Base-by-base conservation (phyloP, 176 grass and related monocot species). In the Panicum miliaceum region DNA sequence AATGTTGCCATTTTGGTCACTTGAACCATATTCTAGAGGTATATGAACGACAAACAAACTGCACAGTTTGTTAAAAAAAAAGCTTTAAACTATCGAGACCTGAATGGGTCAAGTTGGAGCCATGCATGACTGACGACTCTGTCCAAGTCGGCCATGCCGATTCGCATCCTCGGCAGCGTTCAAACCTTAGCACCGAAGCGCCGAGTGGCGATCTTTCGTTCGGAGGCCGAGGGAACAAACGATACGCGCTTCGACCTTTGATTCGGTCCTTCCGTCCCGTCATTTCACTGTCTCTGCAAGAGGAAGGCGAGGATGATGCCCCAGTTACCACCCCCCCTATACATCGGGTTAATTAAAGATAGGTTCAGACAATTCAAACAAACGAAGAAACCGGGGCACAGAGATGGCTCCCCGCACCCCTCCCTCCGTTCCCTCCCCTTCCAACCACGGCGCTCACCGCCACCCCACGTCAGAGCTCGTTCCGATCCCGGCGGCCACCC, bases 181-280 rank as follows among this genome's bases (percentile, higher is more conserved):
- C 48, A 67, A 75, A 71, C 74, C 84, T 90, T 87, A 87, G 35
- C 73, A 27, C 37, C 29, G 79, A 86, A 90, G 84, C 73, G 84
- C 88, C 84, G 32, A 87, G 79, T 83, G 88, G 59, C 74, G 38
- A 8, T 7, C 5, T 86, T 74, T 50, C 23, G 84, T 67, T 82
- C 66, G 26, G 22, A 15, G 79, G 79, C 78, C 65, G 59, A 56
- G 60, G 38, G 41, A 67, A 64, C 3, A 4, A 8, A 54, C 57
- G 67, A 74, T 75, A 67, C 73, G 78, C 60, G 56, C 23, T 62
- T 62, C 15, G 66, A 60, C 79, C 78, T 85, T 86, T 72, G 68
- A 11, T 22, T 35, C 20, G 11, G 14, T 57, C 53, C 48, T 23
- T 42, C 25, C 6, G 82, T 78, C 34, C 66, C 67, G 59, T 73